Percentiles rank a stretch among this genome's conserved stretches.
Evolutionary conservation across 164 flowering plant species (phyloP).

Genomic region (Pachysandra terminalis): DNA sequence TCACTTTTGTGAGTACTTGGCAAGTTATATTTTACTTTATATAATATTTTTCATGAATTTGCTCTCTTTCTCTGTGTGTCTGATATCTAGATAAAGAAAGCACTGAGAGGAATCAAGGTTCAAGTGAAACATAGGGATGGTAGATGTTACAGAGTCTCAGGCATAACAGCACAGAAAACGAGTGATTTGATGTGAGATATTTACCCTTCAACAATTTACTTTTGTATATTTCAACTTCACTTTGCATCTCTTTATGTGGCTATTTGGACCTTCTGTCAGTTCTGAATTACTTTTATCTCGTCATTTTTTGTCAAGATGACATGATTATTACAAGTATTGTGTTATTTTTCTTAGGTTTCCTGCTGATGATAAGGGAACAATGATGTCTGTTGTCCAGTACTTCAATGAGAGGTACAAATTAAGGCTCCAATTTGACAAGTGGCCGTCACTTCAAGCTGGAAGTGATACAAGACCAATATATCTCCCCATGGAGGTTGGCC

Average conservation of each 20-base stretch:
- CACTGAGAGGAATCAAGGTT: conserved; percentile 39
- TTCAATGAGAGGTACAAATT: conserved; percentile 21
- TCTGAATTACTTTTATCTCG: no score
- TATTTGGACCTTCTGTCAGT: no score
- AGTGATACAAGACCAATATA: conserved; percentile 26
- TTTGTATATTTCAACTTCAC: no score
- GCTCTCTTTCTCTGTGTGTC: neutral
- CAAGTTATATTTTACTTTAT: neutral
- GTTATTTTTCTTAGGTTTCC: conserved; percentile 20
- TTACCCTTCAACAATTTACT: neutral
- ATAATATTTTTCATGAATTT: neutral
- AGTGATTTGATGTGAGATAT: conserved; percentile 23
- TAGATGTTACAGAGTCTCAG: conserved; percentile 20
- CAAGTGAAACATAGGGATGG: conserved; percentile 16
- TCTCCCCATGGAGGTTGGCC: conserved; percentile 30
- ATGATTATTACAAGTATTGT: neutral
- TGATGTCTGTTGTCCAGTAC: conserved; percentile 21
- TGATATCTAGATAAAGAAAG: conserved; percentile 27
- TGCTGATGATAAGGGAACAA: conserved; percentile 17
- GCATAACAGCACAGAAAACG: conserved; percentile 20
- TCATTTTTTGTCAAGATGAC: neutral
- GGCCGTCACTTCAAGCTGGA: conserved; percentile 36
- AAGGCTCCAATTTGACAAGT: conserved; percentile 4
- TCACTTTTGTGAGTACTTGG: neutral
- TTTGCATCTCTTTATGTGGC: no score